phyloP scores from a whole-genome alignment of 2,329 filamentous ascomycete genomes.

The Fusarium goolgardi region DNA sequence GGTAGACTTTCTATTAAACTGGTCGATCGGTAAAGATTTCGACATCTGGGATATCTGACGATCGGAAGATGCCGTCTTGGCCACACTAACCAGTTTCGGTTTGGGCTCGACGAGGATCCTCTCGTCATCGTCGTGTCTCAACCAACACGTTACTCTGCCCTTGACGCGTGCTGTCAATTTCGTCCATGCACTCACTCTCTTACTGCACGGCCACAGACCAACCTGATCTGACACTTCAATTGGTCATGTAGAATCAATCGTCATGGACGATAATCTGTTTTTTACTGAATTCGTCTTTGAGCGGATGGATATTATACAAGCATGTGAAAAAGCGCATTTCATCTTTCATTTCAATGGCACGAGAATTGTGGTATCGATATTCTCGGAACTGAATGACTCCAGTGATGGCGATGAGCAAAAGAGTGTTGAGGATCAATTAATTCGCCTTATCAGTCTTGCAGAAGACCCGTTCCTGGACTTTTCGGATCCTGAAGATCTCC shows the following conservation, averaged over 20 bases:
- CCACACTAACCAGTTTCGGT: too few species aligned
- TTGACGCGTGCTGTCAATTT: too few species aligned
- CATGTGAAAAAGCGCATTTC: background rate
- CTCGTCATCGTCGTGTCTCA: too few species aligned
- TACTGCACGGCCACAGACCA: too few species aligned
- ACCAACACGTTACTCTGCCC: too few species aligned
- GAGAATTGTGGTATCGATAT: background rate
- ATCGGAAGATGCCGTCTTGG: too few species aligned
- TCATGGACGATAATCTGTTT: background rate
- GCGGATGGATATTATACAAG: fast-evolving
- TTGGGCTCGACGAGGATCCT: too few species aligned
- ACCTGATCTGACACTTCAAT: background rate
- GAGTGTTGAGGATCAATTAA: background rate
- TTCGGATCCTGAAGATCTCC: background rate
- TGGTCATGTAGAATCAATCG: background rate
- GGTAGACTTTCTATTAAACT: too few species aligned
- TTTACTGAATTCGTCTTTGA: background rate
- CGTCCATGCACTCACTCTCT: too few species aligned
- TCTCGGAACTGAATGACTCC: fast-evolving
- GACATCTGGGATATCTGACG: too few species aligned
- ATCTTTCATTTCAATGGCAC: background rate
- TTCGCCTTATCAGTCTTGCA: background rate
- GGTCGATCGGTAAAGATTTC: too few species aligned
- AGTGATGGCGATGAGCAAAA: fast-evolving
- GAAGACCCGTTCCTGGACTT: background rate